Conservation (phyloP, 2,329 filamentous ascomycete genomes). For the Aspergillus alliaceus region DNA sequence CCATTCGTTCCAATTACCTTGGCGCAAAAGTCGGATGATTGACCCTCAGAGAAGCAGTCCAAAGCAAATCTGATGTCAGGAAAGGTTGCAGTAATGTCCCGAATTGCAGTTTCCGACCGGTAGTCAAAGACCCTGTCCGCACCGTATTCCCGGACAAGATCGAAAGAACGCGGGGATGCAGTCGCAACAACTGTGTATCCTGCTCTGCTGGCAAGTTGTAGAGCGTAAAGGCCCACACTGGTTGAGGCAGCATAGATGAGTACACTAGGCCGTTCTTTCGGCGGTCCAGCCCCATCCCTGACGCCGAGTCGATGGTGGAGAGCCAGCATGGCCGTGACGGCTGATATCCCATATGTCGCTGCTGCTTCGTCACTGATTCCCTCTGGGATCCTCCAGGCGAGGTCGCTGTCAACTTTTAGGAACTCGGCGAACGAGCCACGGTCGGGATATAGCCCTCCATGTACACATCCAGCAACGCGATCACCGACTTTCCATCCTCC, state of each 20-base stretch:
- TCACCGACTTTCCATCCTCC: neutral
- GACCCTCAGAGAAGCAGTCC: too few species aligned
- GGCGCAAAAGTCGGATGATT: too few species aligned
- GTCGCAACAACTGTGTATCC: neutral
- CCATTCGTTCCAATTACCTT: too few species aligned
- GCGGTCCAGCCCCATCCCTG: too few species aligned
- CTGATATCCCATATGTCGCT: neutral
- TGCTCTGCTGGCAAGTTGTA: neutral
- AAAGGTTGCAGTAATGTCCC: neutral
- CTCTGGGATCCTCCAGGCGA: neutral
- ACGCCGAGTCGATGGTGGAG: too few species aligned
- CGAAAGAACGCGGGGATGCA: neutral
- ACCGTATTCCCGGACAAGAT: neutral
- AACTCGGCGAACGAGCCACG: neutral
- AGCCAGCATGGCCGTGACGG: neutral
- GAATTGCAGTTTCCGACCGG: neutral
- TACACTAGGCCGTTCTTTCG: too few species aligned
- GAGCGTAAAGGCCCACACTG: neutral
- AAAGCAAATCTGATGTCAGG: too few species aligned
- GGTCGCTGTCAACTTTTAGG: neutral
- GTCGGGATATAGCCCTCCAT: neutral
- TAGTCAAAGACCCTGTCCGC: neutral
- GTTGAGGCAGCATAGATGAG: too few species aligned
- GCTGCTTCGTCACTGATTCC: neutral
- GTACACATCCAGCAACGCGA: neutral